phyloP scores from a whole-genome alignment of 768 basidiomycete genomes.

The Suillus hirtellus region DNA sequence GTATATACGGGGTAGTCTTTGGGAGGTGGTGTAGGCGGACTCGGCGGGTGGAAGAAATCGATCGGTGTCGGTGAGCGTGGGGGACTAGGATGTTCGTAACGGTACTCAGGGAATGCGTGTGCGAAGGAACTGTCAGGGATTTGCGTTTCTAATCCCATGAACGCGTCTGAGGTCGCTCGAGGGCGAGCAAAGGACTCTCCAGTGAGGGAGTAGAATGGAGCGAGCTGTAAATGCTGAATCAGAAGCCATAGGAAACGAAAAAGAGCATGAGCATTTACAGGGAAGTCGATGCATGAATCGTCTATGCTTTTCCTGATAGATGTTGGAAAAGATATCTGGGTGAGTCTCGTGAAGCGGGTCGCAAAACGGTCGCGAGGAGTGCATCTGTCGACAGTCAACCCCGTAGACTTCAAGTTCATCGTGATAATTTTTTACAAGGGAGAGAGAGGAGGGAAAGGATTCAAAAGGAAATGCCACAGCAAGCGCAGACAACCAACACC shows the following conservation, averaged over 20 bases:
- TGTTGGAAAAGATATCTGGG: conserved; percentile 35
- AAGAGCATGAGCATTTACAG: conserved; percentile 19
- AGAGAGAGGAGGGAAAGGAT: not conserved
- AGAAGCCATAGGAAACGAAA: not conserved
- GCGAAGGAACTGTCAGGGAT: not conserved
- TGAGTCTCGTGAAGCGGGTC: conserved; percentile 20
- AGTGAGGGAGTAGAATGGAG: conserved; percentile 24
- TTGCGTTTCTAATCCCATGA: not conserved
- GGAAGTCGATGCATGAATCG: conserved; percentile 30
- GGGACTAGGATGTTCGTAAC: not conserved
- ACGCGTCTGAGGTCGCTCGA: conserved; percentile 19
- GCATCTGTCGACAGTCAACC: conserved; percentile 32
- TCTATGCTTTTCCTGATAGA: conserved; percentile 34
- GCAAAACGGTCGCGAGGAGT: conserved; percentile 29
- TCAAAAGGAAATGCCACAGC: not conserved
- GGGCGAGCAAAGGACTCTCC: conserved; percentile 15
- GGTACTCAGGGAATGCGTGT: not conserved
- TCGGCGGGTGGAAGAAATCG: conserved; percentile 1
- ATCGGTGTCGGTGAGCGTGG: conserved; percentile 7
- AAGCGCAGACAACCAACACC: conserved; percentile 2
- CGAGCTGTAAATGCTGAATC: conserved; percentile 19
- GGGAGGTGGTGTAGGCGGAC: not conserved
- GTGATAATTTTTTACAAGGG: not conserved
- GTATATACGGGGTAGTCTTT: not conserved
- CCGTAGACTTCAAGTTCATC: conserved; percentile 36